A percentile compares a stretch with the other conserved stretches of the same genome.
These are phyloP conservation scores for Venturia nashicola DNA, from an alignment of 2,329 filamentous ascomycete species.

Conservation along the genomic window DNA sequence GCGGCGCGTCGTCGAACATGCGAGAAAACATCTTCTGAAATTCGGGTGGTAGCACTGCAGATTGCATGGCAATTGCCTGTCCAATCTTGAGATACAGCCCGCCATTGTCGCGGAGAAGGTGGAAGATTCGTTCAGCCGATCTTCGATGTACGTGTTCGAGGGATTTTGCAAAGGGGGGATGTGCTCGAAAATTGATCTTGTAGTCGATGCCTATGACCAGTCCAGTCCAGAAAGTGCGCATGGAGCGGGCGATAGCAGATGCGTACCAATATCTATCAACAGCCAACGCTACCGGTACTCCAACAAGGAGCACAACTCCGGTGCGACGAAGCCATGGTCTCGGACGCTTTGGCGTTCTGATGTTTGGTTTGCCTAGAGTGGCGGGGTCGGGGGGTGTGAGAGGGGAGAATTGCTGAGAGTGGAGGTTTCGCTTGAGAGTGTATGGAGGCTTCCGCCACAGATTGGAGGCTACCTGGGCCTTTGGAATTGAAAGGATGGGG, in stretches of 20 bases:
- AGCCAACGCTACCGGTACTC: constrained; percentile 48
- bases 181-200: constrained; percentile 84
- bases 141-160: constrained; percentile 70
- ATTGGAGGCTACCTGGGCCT: not conserved
- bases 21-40: constrained; percentile 92
- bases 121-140: constrained; percentile 71
- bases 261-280: constrained; percentile 68
- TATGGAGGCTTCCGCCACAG: not conserved
- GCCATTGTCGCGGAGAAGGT: constrained; percentile 74
- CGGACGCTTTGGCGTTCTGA: constrained; percentile 50
- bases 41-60: constrained; percentile 80
- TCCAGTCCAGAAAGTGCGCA: constrained; percentile 70
- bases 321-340: constrained; percentile 70
- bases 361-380: constrained; percentile 60
- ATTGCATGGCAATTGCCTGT: constrained; percentile 97
- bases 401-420: constrained; percentile 26
- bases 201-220: constrained; percentile 80
- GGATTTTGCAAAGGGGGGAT: constrained; percentile 61
- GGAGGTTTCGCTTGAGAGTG: not conserved
- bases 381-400: constrained; percentile 59
- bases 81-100: constrained; percentile 96
- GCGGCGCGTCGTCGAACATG: constrained; percentile 97
- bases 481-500: not conserved
- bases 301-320: constrained; percentile 45
- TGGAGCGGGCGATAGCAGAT: constrained; percentile 62